Evolutionary conservation across 2,329 filamentous ascomycete species (phyloP).

Genomic region (Fusarium globosum): DNA sequence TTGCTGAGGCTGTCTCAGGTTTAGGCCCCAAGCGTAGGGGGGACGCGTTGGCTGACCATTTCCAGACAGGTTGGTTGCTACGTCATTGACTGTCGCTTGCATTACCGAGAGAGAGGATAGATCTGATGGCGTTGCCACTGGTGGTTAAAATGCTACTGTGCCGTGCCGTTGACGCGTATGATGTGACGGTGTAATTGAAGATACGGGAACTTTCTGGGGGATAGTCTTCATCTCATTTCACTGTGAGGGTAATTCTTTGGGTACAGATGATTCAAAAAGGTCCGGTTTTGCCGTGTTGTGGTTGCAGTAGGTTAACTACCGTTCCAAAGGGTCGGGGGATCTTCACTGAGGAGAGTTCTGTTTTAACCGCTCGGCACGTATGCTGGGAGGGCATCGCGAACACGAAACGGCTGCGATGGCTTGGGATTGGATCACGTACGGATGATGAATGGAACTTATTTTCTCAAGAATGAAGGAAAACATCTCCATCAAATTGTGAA

Average conservation of each 20-base stretch:
- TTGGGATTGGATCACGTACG: neutral
- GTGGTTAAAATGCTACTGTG: neutral
- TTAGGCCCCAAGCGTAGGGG: neutral
- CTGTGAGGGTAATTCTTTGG: neutral
- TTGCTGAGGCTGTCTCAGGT: neutral
- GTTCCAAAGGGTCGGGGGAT: neutral
- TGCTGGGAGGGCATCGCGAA: neutral
- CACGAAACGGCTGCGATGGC: neutral
- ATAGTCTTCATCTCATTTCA: neutral
- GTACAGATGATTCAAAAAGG: neutral
- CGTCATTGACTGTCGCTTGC: neutral
- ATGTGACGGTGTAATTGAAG: neutral
- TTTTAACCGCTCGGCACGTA: neutral
- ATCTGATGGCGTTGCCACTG: neutral
- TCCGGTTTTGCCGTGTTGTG: neutral
- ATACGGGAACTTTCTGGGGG: neutral
- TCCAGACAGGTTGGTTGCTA: neutral
- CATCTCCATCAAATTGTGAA: accelerated
- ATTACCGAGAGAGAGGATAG: neutral
- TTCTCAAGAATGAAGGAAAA: neutral
- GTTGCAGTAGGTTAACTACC: neutral
- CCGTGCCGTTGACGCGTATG: neutral
- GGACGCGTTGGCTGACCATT: neutral
- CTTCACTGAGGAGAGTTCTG: neutral
- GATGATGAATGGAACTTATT: neutral